phyloP scores from a whole-genome alignment of 805 yeast genomes.

The Yueomyces sinensis region DNA sequence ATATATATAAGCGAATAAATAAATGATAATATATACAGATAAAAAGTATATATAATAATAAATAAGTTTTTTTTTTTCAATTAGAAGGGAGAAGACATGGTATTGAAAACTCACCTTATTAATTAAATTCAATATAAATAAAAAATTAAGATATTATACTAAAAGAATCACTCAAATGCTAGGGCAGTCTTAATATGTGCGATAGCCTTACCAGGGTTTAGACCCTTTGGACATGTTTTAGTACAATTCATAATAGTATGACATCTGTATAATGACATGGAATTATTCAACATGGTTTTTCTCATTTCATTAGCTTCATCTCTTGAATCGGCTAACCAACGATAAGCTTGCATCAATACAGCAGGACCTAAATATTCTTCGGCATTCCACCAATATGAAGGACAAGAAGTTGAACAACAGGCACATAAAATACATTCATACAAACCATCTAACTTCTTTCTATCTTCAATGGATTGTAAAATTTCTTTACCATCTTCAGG shows the following conservation, averaged over 20 bases:
- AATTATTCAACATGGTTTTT: constrained; percentile 84
- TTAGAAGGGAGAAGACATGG: too few relatives aligned
- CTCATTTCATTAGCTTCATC: constrained; percentile 78
- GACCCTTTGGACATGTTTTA: constrained; percentile 94
- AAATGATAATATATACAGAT: too few relatives aligned
- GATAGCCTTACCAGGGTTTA: constrained; percentile 95
- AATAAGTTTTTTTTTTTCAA: too few relatives aligned
- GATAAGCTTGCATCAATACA: constrained; percentile 95
- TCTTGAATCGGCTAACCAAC: constrained; percentile 97
- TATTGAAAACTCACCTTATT: too few relatives aligned
- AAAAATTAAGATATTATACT: too few relatives aligned
- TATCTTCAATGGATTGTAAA: constrained; percentile 80
- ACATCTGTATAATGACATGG: constrained; percentile 96
- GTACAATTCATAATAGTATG: constrained; percentile 99
- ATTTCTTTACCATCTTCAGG: constrained; percentile 92
- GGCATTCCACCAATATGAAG: constrained; percentile 99
- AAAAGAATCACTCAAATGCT: too few relatives aligned
- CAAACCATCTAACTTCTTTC: constrained; percentile 91
- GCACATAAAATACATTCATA: constrained; percentile 98
- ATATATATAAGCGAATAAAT: too few relatives aligned
- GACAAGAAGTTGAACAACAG: constrained; percentile 97
- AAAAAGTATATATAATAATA: too few relatives aligned
- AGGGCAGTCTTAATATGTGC: constrained; percentile 92
- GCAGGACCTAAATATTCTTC: constrained; percentile 98
- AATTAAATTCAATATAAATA: too few relatives aligned